These are phyloP conservation scores for Laetiporus sulphureus DNA, from an alignment of 1,284 basidiomycete genomes.

Conservation along the genomic window DNA sequence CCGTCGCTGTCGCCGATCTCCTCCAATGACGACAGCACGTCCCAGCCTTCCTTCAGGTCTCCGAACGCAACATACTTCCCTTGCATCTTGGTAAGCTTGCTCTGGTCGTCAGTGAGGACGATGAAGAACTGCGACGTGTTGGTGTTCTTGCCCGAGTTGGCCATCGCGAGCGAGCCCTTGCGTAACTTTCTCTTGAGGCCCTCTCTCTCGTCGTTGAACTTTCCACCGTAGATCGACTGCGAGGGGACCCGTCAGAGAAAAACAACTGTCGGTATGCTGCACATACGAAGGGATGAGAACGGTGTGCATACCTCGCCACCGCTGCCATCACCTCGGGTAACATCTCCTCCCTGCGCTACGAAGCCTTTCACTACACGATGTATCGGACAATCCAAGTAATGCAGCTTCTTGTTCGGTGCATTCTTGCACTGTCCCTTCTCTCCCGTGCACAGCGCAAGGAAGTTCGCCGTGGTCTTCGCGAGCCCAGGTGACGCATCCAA, in stretches of 20 bases:
- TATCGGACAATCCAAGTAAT: constrained; percentile 36
- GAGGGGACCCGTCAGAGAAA: neutral
- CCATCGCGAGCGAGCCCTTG: constrained; percentile 42
- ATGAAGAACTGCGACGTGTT: constrained; percentile 48
- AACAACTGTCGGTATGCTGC: too few species aligned
- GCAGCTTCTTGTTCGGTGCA: constrained; percentile 38
- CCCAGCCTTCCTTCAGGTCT: constrained; percentile 27
- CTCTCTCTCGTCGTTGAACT: constrained; percentile 44
- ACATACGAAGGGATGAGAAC: neutral
- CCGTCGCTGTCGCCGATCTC: constrained; percentile 30
- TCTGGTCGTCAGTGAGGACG: constrained; percentile 35
- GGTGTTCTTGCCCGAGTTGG: constrained; percentile 38
- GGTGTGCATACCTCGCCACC: constrained; percentile 37
- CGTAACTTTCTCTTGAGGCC: constrained; percentile 34
- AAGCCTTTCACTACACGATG: constrained; percentile 42
- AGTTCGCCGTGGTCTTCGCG: constrained; percentile 40
- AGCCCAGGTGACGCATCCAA: constrained; percentile 32
- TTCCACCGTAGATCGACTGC: constrained; percentile 42
- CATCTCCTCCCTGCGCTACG: constrained; percentile 43
- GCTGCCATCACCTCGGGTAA: constrained; percentile 43
- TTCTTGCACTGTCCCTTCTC: constrained; percentile 41
- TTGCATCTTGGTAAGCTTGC: constrained; percentile 34
- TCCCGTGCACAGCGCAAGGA: constrained; percentile 40
- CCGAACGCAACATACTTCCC: constrained; percentile 45
- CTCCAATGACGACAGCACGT: constrained; percentile 32